Evolutionary conservation across 148 eudicot species (phyloP), one percentile per base, ranked within the genome.

Genomic region (Spergularia marina): DNA sequence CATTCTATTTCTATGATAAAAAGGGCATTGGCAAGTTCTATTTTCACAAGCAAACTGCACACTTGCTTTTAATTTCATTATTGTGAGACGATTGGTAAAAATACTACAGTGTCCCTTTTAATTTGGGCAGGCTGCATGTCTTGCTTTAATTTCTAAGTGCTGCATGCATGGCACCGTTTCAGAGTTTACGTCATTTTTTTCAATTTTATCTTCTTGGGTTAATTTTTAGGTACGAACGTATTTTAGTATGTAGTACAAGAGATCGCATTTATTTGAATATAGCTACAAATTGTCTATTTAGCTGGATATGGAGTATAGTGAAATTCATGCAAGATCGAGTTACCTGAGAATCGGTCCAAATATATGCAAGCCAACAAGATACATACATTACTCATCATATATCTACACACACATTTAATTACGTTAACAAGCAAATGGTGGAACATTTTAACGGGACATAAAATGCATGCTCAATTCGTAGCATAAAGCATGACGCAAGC

Each of bases 1-100:
- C 0, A 36, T 56, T 25, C 74, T 57, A 71, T 57, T 71, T 71
- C 39, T 7, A 59, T 71, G 74, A 71, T 15, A 71, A 36, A 41
- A 6, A 10, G 14, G 47, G 2, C 7, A 44, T 56, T n/a, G 14
- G 52, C 16, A 39, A 71, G 30, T n/a, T 56, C 10, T 52, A 71
- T 17, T 4, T 55, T 39, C 52, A 55, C 64, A 71, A 71, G 74
- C 74, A 57, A 71, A 56, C 34, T 55, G 34, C 74, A 18, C 17
- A 36, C 4, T 56, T 57, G 21, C 20, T 71, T 71, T 36, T 44
- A 59, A 25, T 40, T 55, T 71, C 51, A 36, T 30, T 30, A 30
- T 30, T 30, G 2, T 30, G 36, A 44, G 49, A 44, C 3, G 49
- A 44, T 44, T 20, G 9, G 70, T 20, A 67, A 67, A 53, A n/a